These are phyloP conservation scores for Russula brevipes DNA, from an alignment of 768 basidiomycete species.

Conservation along the genomic window DNA sequence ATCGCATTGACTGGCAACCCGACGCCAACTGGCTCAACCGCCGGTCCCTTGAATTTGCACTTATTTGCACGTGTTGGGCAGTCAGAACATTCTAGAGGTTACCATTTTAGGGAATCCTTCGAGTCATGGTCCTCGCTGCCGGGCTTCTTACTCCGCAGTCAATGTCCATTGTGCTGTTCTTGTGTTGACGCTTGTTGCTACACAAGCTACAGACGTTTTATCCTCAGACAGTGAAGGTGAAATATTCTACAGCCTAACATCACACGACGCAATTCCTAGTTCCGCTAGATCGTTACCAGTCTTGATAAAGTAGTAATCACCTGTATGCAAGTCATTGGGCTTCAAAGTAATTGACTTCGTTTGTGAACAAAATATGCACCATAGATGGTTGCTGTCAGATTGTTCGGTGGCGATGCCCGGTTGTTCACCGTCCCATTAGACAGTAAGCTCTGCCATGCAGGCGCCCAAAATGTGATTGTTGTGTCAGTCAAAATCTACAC, in stretches of 20 bases:
- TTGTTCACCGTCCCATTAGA: conserved; percentile 63
- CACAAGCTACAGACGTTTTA: too few relatives aligned
- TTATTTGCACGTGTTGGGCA: neutral
- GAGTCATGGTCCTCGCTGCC: neutral
- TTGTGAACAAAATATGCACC: conserved; percentile 32
- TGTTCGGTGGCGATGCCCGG: conserved; percentile 44
- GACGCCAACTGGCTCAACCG: neutral
- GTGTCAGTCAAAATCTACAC: conserved; percentile 14
- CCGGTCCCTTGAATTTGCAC: neutral
- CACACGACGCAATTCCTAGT: conserved; percentile 42
- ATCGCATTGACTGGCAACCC: neutral
- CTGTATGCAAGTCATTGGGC: conserved; percentile 31
- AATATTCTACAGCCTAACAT: neutral
- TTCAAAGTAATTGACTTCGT: neutral
- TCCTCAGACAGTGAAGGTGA: too few relatives aligned
- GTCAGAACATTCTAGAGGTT: conserved; percentile 13
- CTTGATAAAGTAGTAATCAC: conserved; percentile 59
- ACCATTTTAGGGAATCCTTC: neutral
- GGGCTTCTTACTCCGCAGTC: too few relatives aligned
- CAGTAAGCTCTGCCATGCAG: conserved; percentile 57
- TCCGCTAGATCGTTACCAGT: conserved; percentile 49
- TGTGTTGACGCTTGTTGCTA: too few relatives aligned
- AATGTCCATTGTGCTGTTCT: too few relatives aligned
- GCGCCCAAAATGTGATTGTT: conserved; percentile 39
- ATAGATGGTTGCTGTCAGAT: conserved; percentile 56